A percentile compares a stretch with the other conserved stretches of the same genome.
These are phyloP conservation scores for Malus domestica DNA, from an alignment of 306 rosid genomes.

Conservation along the genomic window ASM211411v1 NC_041792.1:8699501-8700000, in stretches of 20 bases:
- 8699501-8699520: constrained; percentile 7
- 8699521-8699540: constrained; percentile 24
- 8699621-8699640: background rate
- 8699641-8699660: background rate
- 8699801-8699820: background rate
- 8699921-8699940: constrained; percentile 56
- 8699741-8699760: background rate
- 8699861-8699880: background rate
- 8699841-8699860: background rate
- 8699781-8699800: background rate
- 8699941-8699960: constrained; percentile 50
- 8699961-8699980: constrained; percentile 58
- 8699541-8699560: constrained; percentile 44
- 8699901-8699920: constrained; percentile 40
- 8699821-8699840: background rate
- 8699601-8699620: background rate
- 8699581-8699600: constrained; percentile 54
- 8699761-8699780: background rate
- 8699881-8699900: constrained; percentile 39
- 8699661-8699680: background rate
- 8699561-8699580: constrained; percentile 36
- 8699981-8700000: constrained; percentile 29
- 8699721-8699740: background rate
- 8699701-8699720: background rate
- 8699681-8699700: background rate